Conservation (phyloP, 768 basidiomycete species). For the Termitomyces sp. region DNA sequence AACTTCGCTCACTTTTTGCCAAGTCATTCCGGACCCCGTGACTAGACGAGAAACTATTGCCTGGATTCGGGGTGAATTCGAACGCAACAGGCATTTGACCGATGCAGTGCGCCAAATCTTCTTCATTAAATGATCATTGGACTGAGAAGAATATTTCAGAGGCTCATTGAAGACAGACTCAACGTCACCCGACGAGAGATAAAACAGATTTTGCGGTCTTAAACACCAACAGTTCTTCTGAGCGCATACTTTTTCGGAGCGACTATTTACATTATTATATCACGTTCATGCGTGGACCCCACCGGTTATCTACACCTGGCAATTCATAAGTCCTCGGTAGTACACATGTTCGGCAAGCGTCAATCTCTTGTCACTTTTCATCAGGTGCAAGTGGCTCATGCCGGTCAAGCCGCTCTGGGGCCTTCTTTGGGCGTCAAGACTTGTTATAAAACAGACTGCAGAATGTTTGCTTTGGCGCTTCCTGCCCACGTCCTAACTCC, state of each 20-base stretch:
- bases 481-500: conserved; percentile 1
- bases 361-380: not conserved
- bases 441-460: not conserved
- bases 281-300: too few species aligned
- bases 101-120: conserved; percentile 43
- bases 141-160: conserved; percentile 26
- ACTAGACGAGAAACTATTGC: conserved; percentile 60
- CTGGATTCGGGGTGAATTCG: conserved; percentile 74
- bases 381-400: not conserved
- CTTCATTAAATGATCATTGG: not conserved
- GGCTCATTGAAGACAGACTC: conserved; percentile 56
- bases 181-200: conserved; percentile 54
- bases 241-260: not conserved
- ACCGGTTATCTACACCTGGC: too few species aligned
- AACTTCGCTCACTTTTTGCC: conserved; percentile 2
- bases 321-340: not conserved
- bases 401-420: not conserved
- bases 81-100: conserved; percentile 49
- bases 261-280: not conserved
- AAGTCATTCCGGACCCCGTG: conserved; percentile 58
- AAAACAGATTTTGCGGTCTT: conserved; percentile 39
- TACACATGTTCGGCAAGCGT: not conserved
- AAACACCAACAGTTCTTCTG: not conserved
- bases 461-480: not conserved
- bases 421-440: not conserved